Conservation (phyloP, 1,284 basidiomycete genomes). For the Vanrija pseudolonga region DNA sequence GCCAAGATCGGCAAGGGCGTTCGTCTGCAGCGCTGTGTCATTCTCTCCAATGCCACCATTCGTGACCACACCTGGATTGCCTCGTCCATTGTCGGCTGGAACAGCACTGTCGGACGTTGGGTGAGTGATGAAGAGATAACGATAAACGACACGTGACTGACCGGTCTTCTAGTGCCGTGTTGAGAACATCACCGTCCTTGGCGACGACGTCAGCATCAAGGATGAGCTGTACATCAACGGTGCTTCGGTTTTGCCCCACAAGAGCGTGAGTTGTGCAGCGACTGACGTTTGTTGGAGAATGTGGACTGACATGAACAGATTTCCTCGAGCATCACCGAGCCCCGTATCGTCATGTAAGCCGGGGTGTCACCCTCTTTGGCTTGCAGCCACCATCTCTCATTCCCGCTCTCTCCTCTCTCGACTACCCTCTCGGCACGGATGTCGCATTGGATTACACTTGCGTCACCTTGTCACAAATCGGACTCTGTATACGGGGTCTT, state of each 20-base stretch:
- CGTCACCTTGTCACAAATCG: too few relatives aligned
- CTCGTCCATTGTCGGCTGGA: constrained; percentile 55
- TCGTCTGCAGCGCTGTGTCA: constrained; percentile 55
- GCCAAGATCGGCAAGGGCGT: constrained; percentile 54
- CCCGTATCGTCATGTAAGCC: constrained; percentile 50
- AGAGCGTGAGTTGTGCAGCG: constrained; percentile 46
- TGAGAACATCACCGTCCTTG: constrained; percentile 55
- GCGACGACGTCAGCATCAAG: constrained; percentile 56
- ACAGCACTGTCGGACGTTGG: constrained; percentile 55
- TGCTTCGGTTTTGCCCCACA: constrained; percentile 54
- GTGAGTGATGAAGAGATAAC: constrained; percentile 23
- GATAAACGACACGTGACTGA: too few relatives aligned
- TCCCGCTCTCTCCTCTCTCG: not conserved
- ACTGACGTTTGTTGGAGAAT: not conserved
- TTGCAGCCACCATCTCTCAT: not conserved
- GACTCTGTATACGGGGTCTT: not conserved
- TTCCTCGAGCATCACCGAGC: constrained; percentile 51
- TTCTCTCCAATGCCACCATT: constrained; percentile 52
- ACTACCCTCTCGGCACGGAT: not conserved
- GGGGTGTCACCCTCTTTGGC: too few relatives aligned
- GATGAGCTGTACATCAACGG: constrained; percentile 56
- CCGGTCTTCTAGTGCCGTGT: constrained; percentile 44
- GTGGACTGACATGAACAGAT: constrained; percentile 30
- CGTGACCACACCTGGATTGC: constrained; percentile 56
- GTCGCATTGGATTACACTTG: too few relatives aligned